Base-by-base conservation (phyloP, 257 asterid species). In the Voacanga thouarsii region DNA sequence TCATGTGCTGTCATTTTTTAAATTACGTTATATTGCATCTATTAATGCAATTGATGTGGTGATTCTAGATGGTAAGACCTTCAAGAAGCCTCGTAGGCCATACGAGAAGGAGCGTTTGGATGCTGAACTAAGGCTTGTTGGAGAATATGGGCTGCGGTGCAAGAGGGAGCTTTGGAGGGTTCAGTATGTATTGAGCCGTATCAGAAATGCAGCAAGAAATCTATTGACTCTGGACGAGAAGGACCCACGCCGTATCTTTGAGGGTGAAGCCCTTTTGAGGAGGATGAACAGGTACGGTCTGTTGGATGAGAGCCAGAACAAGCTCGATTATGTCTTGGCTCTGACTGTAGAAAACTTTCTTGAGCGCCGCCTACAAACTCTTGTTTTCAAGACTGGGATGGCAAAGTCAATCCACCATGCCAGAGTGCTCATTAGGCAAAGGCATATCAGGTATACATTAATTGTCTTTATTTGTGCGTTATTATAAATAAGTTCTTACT, bases 131-230 rank as follows among this genome's bases (percentile, higher is more conserved):
- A 87, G 79, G 87, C 93, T 89, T n/a, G 90, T 90, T 28, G 96
- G 96, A 45, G 93, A 88, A 59, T 90, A 89, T 44, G 93, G 96
- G 28, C 86, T 89, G 23, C 73, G 90, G 59, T 85, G 88, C 89
- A 90, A 90, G 86, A 90, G 95, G 51, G 91, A 90, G 85, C 90
- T 90, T 12, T 90, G 88, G 96, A 88, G 92, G 77, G 91, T 89
- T 47, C 92, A 90, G 55, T 87, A 90, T 49, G 93, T 86, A 5
- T 75, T 89, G 88, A 89, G 92, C 69, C 89, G 96, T 33, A 90
- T 87, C 44, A 89, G 96, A 57, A 90, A 89, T 75, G 86, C 86
- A 26, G 93, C 96, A 12, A 86, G 93, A 55, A 85, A 59, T 72
- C 92, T 88, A 50, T 83, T 90, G 11, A 90, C 92, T 5, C 92